Evolutionary conservation across 2,329 filamentous ascomycete genomes (phyloP).

Genomic region (Dactylellina sp.): DNA sequence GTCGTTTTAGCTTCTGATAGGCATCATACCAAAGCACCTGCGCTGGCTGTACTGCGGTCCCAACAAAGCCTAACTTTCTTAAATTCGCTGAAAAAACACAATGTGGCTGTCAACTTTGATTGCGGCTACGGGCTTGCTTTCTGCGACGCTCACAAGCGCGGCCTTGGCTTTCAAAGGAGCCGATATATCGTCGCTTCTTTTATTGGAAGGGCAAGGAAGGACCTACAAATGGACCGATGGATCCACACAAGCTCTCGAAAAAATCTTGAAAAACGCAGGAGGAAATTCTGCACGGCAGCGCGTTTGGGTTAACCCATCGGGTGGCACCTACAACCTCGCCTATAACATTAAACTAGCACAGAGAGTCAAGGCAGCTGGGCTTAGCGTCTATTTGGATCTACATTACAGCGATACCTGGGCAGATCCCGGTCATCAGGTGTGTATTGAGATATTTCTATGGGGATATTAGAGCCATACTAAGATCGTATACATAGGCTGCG

Average conservation of each 20-base stretch:
- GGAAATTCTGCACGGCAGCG: slow-evolving; percentile 78
- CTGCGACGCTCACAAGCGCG: slow-evolving; percentile 61
- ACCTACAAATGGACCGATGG: slow-evolving; percentile 72
- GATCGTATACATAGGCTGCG: slow-evolving; percentile 63
- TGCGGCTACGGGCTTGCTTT: slow-evolving; percentile 17
- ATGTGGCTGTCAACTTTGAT: slow-evolving; percentile 32
- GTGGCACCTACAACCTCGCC: slow-evolving; percentile 75
- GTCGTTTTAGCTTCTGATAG: too few species aligned
- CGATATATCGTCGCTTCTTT: slow-evolving; percentile 76
- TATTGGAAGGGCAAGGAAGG: slow-evolving; percentile 72
- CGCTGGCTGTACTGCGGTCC: too few species aligned
- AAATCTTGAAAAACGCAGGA: slow-evolving; percentile 72
- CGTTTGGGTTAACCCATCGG: slow-evolving; percentile 76
- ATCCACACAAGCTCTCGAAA: slow-evolving; percentile 70
- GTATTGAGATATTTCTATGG: slow-evolving; percentile 12
- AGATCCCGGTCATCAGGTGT: slow-evolving; percentile 72
- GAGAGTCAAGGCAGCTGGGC: slow-evolving; percentile 72
- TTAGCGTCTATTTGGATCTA: slow-evolving; percentile 73
- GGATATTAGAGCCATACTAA: slow-evolving; percentile 4
- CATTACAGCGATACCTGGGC: slow-evolving; percentile 79
- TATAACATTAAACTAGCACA: slow-evolving; percentile 78
- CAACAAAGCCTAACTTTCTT: too few species aligned
- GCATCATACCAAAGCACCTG: too few species aligned
- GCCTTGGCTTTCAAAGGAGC: slow-evolving; percentile 74
- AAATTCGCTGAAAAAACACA: too few species aligned